Evolutionary conservation across 345 rosid genomes (phyloP).

Genomic region (Melaleuca alternifolia): DNA sequence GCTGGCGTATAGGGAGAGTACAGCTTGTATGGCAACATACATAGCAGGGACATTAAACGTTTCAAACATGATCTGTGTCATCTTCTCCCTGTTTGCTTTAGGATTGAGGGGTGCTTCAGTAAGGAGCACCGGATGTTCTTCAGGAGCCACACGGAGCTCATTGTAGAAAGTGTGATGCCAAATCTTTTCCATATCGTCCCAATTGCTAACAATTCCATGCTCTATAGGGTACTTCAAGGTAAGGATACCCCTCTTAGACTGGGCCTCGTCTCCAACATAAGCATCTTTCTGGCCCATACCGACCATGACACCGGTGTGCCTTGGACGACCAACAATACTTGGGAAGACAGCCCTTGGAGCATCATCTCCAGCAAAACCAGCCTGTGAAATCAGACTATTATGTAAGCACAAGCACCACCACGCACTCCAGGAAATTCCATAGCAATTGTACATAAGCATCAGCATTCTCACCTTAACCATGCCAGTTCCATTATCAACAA

Average conservation of each 20-base stretch:
- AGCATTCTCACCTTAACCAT: neutral
- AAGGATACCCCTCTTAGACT: constrained; percentile 10
- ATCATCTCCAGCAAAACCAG: neutral
- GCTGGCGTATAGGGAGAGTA: constrained; percentile 13
- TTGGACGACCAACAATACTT: neutral
- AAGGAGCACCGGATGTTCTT: constrained; percentile 19
- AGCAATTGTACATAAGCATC: neutral
- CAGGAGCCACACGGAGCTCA: constrained; percentile 6
- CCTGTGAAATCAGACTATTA: neutral
- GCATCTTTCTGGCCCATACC: constrained; percentile 9
- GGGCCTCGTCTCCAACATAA: constrained; percentile 13
- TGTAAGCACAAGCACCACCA: neutral
- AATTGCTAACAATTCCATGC: constrained; percentile 9
- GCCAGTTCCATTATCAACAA: neutral
- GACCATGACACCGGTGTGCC: neutral
- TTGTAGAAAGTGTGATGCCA: constrained; percentile 11
- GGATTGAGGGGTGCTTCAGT: constrained; percentile 21
- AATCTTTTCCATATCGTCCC: constrained; percentile 19
- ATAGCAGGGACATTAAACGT: constrained; percentile 11
- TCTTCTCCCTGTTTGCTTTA: constrained; percentile 15
- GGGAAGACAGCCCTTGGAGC: neutral
- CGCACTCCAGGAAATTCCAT: neutral
- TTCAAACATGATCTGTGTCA: constrained; percentile 17
- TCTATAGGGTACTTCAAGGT: constrained; percentile 7
- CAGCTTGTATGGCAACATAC: constrained; percentile 13